Base-by-base conservation (phyloP, 2,329 filamentous ascomycete genomes). In the Lasiodiplodia sp. region DNA sequence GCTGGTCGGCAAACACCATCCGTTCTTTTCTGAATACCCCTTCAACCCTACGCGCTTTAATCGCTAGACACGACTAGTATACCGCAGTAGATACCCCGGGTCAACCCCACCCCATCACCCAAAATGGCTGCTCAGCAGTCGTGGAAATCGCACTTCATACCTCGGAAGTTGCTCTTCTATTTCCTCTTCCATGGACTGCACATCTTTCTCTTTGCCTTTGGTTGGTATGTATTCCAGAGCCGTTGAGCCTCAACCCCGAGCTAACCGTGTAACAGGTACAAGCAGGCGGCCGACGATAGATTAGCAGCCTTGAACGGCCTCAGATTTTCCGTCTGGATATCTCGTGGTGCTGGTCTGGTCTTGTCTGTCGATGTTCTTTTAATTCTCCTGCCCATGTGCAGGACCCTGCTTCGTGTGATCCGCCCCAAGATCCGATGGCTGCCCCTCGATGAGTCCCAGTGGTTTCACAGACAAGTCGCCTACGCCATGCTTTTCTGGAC, bases 381-480 rank as follows among this genome's bases (percentile, higher is more conserved):
- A 72, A 97, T 99, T 75, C 83, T 99, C 34, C 85, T 99, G 69
- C 96, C 96, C 7, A 97, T 99, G 85, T 99, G 95, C 84, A 88
- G 96, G 73, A 98, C 95, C 69, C 83, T 98, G 38, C 87, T 99
- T 77, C 89, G 93, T 78, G 91, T 89, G 77, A 80, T 98, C 68
- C 88, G 96, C 72, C 96, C 96, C 31, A 97, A 96, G 84, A 82
- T 97, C 72, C 88, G 89, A 79, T 97, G 92, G 84, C 79, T 98
- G 14, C 96, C 96, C 5, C 86, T 99, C n/a, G 96, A 99, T 76
- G 96, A 99, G 83, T 96, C 94, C 69, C 87, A 94, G 72, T 99
- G 94, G 94, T 96, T 99, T 81, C 96, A 99, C 83, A 88, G 95
- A 72, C 96, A 99, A 80, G 87, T 97, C 53, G 95, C 96, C 21